phyloP scores from a whole-genome alignment of 306 rosid species.

The Vigna reflexopilosa region DNA sequence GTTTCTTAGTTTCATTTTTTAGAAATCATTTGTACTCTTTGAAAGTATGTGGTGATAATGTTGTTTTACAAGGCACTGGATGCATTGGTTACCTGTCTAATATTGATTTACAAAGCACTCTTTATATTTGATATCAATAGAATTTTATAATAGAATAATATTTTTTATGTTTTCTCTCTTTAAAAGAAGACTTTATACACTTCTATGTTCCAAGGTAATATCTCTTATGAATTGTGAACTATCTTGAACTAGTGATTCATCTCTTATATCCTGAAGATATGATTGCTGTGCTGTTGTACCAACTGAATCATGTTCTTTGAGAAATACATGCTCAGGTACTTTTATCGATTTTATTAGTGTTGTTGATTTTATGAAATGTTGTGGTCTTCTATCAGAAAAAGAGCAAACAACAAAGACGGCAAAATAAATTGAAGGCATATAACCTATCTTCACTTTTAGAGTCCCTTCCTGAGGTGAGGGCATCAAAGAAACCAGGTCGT shows the following conservation, averaged over 20 bases:
- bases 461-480: conserved; percentile 68
- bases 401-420: conserved; percentile 63
- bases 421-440: conserved; percentile 72
- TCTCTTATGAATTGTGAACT: neutral
- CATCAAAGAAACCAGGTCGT: conserved; percentile 35
- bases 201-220: neutral
- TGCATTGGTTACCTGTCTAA: conserved; percentile 18
- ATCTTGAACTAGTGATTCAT: neutral
- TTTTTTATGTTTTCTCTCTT: neutral
- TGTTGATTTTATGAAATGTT: conserved; percentile 34
- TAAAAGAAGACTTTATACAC: neutral
- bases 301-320: neutral
- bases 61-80: neutral
- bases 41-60: conserved; percentile 2
- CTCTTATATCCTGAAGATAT: neutral
- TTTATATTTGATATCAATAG: neutral
- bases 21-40: neutral
- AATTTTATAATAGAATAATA: neutral
- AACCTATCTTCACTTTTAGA: conserved; percentile 73
- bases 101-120: neutral
- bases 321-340: neutral
- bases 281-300: conserved; percentile 12
- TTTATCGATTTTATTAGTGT: conserved; percentile 21
- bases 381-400: conserved; percentile 45
- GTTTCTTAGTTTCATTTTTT: neutral